Conservation (phyloP, 768 basidiomycete species). For the Boletus rubescentipes region DNA sequence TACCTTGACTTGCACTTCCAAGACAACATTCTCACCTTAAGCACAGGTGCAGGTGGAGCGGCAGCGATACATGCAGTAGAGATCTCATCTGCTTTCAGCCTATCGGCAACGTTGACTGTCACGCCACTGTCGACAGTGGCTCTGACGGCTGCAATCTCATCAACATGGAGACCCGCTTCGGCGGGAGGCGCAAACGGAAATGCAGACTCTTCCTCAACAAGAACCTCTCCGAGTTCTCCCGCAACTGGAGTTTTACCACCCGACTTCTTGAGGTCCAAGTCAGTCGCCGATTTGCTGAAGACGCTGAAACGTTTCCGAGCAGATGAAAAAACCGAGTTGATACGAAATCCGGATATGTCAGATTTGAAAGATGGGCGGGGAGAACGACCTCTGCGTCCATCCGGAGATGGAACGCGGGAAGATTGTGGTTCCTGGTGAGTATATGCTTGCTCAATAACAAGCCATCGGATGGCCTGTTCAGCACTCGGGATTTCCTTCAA, state of each 20-base stretch:
- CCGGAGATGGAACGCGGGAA: conserved; percentile 27
- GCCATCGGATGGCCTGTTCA: conserved; percentile 49
- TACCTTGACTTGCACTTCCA: background rate
- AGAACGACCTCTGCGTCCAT: conserved; percentile 31
- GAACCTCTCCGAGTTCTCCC: conserved; percentile 72
- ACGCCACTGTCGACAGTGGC: conserved; percentile 23
- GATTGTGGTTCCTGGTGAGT: conserved; percentile 37
- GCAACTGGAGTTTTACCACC: conserved; percentile 42
- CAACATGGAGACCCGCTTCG: conserved; percentile 31
- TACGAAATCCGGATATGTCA: conserved; percentile 37
- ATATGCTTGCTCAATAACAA: conserved; percentile 67
- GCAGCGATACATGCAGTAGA: background rate
- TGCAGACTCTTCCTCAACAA: conserved; percentile 50
- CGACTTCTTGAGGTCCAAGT: conserved; percentile 23
- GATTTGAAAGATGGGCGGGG: conserved; percentile 48
- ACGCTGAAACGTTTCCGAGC: conserved; percentile 66
- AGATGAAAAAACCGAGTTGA: conserved; percentile 44
- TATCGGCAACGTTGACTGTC: conserved; percentile 19
- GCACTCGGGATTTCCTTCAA: conserved; percentile 42
- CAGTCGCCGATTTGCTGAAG: conserved; percentile 39
- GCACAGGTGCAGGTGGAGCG: background rate
- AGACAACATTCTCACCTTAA: conserved; percentile 15
- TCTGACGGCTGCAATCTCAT: conserved; percentile 17
- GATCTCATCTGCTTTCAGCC: conserved; percentile 5
- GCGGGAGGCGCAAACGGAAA: conserved; percentile 19